Conservation (phyloP, 2,329 filamentous ascomycete species). For the Pseudonectria buxi region DNA sequence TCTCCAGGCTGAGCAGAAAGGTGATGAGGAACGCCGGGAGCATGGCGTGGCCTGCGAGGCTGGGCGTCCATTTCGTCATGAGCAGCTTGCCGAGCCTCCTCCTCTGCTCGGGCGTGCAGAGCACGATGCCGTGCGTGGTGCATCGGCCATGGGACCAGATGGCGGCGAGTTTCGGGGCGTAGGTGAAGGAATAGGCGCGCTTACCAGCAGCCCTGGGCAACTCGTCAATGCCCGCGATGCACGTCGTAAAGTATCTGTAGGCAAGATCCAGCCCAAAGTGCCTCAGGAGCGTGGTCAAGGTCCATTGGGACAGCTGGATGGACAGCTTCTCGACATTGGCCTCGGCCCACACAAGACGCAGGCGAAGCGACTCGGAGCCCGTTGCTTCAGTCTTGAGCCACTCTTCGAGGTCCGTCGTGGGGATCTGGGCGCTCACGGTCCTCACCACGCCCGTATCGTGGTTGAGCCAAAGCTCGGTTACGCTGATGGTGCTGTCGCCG, state of each 20-base stretch:
- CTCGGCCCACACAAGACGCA: slow-evolving; percentile 24
- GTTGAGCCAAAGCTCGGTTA: slow-evolving; percentile 24
- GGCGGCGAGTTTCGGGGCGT: slow-evolving; percentile 32
- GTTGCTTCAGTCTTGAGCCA: slow-evolving; percentile 20
- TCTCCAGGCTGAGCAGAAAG: slow-evolving; percentile 28
- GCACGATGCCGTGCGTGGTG: slow-evolving; percentile 26
- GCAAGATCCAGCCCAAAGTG: slow-evolving; percentile 25
- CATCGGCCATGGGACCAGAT: slow-evolving; percentile 28
- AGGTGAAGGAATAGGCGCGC: slow-evolving; percentile 27
- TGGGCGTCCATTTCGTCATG: slow-evolving; percentile 21
- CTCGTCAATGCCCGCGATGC: slow-evolving; percentile 26
- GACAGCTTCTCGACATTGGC: slow-evolving; percentile 15
- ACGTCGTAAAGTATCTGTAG: slow-evolving; percentile 27
- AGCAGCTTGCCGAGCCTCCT: slow-evolving; percentile 18
- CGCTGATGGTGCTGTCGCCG: slow-evolving; percentile 16
- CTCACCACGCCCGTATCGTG: slow-evolving; percentile 13
- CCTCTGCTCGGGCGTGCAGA: slow-evolving; percentile 22
- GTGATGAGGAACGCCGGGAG: slow-evolving; percentile 29
- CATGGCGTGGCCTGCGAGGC: slow-evolving; percentile 24
- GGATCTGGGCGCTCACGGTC: slow-evolving; percentile 5
- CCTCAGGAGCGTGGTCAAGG: slow-evolving; percentile 15
- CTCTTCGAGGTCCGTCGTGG: slow-evolving; percentile 3
- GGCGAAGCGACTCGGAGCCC: slow-evolving; percentile 17
- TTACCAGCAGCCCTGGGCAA: slow-evolving; percentile 12
- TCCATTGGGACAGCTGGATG: slow-evolving; percentile 19